Base-by-base conservation (phyloP, 352 stramenopile species). In the Phytophthora gonapodyides region DNA sequence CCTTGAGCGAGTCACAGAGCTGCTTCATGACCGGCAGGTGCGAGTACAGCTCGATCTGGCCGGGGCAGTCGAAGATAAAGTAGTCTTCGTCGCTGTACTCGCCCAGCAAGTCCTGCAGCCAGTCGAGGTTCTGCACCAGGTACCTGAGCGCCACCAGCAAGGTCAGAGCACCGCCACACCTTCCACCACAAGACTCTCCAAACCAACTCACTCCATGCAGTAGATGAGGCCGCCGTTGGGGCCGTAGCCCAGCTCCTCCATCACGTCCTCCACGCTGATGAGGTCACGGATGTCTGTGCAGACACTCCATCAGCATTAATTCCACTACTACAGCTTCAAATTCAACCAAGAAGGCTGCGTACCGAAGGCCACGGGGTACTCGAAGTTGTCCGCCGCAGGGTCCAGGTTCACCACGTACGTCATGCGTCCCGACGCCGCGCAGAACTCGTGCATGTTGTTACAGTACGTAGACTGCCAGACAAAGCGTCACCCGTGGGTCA, bases 221-320 rank as follows among this genome's bases (percentile, higher is more conserved):
- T 99, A 99, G 12, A 99, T 82, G 12, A 99, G 81, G 1, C 93
- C 97, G 12, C 98, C 98, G 69, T 99, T 99, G 0, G 98, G 97
- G 17, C 98, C 98, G 48, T 99, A 93, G 65, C 93, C 86, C 8
- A 99, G 82, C 60, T 99, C 89, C 60, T 98, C 88, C 96, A 99
- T 99, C 34, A 99, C 98, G 42, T 98, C 93, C 61, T 98, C 89
- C 9, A 99, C 79, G 41, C 93, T 97, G 42, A 99, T 98, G 31
- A 99, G 72, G 58, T 98, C 88, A 75, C 96, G 80, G 78, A 98
- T 98, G 34, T 97, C 93, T 82, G 38, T n/a, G 78, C 38, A 65
- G 19, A 50, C 31, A 47, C 43, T 34, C 24, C 53, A 9, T 17
- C 36, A 42, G 30, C 15, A 31, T 67, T 36, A 60, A 72, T 33